These are phyloP conservation scores for Alternaria angustiovoidea DNA, from an alignment of 2,329 filamentous ascomycete genomes.

Conservation along the genomic window DNA sequence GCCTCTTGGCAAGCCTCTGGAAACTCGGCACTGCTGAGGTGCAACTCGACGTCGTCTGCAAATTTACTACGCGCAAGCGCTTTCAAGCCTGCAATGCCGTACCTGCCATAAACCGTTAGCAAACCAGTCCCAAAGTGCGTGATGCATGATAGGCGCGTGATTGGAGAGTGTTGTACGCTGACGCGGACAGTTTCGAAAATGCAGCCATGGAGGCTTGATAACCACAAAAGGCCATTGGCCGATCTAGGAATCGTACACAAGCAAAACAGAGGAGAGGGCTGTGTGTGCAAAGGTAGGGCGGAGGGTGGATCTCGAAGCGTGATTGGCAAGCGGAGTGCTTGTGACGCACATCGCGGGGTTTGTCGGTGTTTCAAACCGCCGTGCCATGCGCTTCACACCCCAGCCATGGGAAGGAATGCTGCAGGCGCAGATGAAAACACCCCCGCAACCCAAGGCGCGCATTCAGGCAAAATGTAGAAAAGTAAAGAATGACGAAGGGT, in stretches of 20 bases:
- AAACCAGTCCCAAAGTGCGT: constrained; percentile 11
- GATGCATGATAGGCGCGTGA: constrained; percentile 6
- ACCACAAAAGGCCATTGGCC: constrained; percentile 27
- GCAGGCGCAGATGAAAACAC: constrained; percentile 18
- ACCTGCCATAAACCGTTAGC: constrained; percentile 47
- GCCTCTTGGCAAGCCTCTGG: constrained; percentile 59
- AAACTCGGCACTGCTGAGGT: constrained; percentile 56
- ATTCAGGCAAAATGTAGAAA: constrained; percentile 24
- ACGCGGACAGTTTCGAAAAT: constrained; percentile 29
- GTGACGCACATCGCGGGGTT: constrained; percentile 45
- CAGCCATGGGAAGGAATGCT: constrained; percentile 13
- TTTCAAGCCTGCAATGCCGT: constrained; percentile 59
- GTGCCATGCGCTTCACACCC: constrained; percentile 32
- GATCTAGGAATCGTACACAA: constrained; percentile 15
- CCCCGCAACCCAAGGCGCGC: constrained; percentile 21
- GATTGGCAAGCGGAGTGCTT: constrained; percentile 34
- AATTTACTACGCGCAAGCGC: constrained; percentile 57
- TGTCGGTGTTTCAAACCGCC: constrained; percentile 34
- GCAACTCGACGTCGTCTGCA: constrained; percentile 54
- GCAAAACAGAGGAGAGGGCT: constrained; percentile 14
- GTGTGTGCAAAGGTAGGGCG: constrained; percentile 17
- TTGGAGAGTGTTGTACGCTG: constrained; percentile 25
- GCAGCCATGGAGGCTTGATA: constrained; percentile 15
- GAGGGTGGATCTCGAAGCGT: constrained; percentile 17
- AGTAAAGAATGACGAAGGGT: constrained; percentile 19